A percentile compares a stretch with the other conserved stretches of the same genome.
phyloP scores from a whole-genome alignment of 345 rosid genomes.

The Erysimum cheiranthoides region DNA sequence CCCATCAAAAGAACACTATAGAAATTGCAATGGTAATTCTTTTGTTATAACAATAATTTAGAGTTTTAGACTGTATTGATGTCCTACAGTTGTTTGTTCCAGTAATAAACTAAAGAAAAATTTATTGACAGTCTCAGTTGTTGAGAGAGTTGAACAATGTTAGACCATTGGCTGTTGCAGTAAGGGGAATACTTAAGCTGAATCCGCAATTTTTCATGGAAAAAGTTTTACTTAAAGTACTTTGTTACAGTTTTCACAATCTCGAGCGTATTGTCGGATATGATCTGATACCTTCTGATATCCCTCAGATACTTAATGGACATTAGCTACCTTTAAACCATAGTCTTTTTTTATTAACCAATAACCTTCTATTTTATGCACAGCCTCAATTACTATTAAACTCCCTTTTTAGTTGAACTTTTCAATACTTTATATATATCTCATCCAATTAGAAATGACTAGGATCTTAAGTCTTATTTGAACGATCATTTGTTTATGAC shows the following conservation, averaged over 20 bases:
- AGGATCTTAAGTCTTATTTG: conserved; percentile 33
- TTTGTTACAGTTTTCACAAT: background rate
- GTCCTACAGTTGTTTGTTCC: background rate
- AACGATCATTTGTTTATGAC: conserved; percentile 28
- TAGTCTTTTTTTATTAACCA: conserved; percentile 32
- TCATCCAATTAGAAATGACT: conserved; percentile 34
- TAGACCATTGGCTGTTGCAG: conserved; percentile 6
- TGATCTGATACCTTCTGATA: background rate
- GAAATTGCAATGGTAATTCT: conserved; percentile 1
- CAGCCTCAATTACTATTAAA: conserved; percentile 14
- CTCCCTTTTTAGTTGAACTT: background rate
- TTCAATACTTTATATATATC: conserved; percentile 10
- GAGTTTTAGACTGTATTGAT: background rate
- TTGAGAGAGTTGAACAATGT: conserved; percentile 15
- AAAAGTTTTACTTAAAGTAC: background rate
- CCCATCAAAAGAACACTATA: conserved; percentile 18
- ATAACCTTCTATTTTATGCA: conserved; percentile 22
- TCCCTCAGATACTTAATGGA: background rate
- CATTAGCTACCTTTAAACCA: conserved; percentile 16
- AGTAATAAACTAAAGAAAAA: background rate
- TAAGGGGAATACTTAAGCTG: background rate
- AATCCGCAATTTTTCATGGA: background rate
- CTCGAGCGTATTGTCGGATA: background rate
- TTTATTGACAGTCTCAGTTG: background rate
- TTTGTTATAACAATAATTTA: background rate